Conservation (phyloP, 352 stramenopile species). For the Phytopythium kandeliae region DNA sequence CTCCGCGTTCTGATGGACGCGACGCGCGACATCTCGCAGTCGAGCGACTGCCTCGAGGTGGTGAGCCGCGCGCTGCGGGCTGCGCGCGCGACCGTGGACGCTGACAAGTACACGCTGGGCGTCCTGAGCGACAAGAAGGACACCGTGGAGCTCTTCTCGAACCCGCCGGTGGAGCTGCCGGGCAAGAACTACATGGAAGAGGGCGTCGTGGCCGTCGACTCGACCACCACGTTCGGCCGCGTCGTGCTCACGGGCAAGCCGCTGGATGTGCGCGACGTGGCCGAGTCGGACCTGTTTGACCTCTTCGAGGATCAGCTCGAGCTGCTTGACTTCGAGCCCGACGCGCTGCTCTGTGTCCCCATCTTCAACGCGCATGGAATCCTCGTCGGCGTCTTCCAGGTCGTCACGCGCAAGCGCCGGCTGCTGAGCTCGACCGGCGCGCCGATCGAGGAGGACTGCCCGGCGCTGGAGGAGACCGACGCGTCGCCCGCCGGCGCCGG, state of each 20-base stretch:
- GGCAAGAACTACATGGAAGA: conserved; percentile 16
- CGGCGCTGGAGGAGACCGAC: conserved; percentile 16
- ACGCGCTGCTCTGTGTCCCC: conserved; percentile 52
- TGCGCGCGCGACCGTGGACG: conserved; percentile 33
- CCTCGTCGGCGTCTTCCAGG: conserved; percentile 54
- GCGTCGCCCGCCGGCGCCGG: conserved; percentile 3
- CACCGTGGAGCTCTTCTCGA: conserved; percentile 54
- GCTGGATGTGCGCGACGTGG: conserved; percentile 40
- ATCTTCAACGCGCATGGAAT: conserved; percentile 56
- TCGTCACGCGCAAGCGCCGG: conserved; percentile 12
- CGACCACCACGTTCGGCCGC: conserved; percentile 55
- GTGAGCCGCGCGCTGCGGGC: conserved; percentile 28
- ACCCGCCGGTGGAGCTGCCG: conserved; percentile 14
- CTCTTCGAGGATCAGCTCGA: conserved; percentile 43
- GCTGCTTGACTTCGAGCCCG: conserved; percentile 20
- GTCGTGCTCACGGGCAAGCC: conserved; percentile 59
- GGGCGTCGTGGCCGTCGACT: conserved; percentile 49
- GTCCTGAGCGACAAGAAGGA: conserved; percentile 54
- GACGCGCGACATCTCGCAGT: conserved; percentile 53
- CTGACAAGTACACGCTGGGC: conserved; percentile 60
- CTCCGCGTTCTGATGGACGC: conserved; percentile 56
- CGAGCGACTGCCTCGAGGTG: conserved; percentile 36
- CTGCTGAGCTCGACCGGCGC: conserved; percentile 1
- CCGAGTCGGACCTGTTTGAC: conserved; percentile 51
- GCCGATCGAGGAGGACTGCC: too few relatives aligned